Conservation (phyloP, 495 filamentous ascomycete species). For the Hyaloscypha variabilis region DNA sequence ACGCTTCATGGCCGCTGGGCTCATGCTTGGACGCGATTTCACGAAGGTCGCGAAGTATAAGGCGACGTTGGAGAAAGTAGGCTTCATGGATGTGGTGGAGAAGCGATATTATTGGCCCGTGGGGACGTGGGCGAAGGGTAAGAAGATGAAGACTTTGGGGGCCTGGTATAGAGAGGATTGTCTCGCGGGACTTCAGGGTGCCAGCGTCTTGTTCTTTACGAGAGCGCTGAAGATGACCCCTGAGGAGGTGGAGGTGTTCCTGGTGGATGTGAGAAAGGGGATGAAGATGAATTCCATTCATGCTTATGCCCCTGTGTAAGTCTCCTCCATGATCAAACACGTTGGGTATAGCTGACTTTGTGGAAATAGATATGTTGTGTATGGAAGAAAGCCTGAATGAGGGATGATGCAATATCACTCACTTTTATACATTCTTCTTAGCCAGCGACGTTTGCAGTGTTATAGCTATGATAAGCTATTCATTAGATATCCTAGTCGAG, state of each 20-base stretch:
- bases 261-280: constrained; percentile 48
- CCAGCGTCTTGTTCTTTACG: constrained; percentile 24
- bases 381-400: constrained; percentile 7
- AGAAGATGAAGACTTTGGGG: constrained; percentile 33
- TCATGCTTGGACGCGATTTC: constrained; percentile 7
- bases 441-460: too few relatives aligned
- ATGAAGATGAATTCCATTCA: constrained; percentile 49
- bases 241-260: constrained; percentile 47
- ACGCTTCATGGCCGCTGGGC: constrained; percentile 33
- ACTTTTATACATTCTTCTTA: too few relatives aligned
- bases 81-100: constrained; percentile 36
- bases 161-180: constrained; percentile 35
- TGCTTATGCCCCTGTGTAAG: constrained; percentile 36
- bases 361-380: constrained; percentile 7
- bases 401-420: too few relatives aligned
- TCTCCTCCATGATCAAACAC: background rate
- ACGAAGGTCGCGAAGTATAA: constrained; percentile 26
- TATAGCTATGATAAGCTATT: too few relatives aligned
- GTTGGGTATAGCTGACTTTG: background rate
- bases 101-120: constrained; percentile 18
- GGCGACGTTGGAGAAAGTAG: constrained; percentile 46
- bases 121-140: constrained; percentile 11
- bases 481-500: too few relatives aligned
- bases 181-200: constrained; percentile 31
- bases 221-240: constrained; percentile 47